Percentiles rank a stretch among this genome's conserved stretches.
phyloP scores from a whole-genome alignment of 352 stramenopile species.

The Phytopythium vexans region DNA sequence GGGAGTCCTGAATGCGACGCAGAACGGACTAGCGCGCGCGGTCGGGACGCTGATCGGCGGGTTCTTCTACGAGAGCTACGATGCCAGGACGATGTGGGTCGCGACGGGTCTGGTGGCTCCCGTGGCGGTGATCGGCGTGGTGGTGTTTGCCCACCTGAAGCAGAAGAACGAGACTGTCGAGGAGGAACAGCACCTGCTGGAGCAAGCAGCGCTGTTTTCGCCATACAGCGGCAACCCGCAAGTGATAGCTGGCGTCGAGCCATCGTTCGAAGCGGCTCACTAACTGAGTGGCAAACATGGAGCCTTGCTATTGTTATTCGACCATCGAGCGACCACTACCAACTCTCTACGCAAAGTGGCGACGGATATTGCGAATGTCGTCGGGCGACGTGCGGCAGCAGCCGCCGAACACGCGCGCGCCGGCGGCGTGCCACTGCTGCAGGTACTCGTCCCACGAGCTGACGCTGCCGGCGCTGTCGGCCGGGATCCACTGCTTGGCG shows the following conservation, averaged over 20 bases:
- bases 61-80: slow-evolving; percentile 75
- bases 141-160: slow-evolving; percentile 61
- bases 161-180: slow-evolving; percentile 27
- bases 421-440: slow-evolving; percentile 65
- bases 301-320: too few relatives aligned
- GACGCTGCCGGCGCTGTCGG: slow-evolving; percentile 23
- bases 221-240: slow-evolving; percentile 45
- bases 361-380: slow-evolving; percentile 64
- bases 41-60: slow-evolving; percentile 66
- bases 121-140: slow-evolving; percentile 48
- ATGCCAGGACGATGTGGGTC: slow-evolving; percentile 61
- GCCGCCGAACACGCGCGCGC: slow-evolving; percentile 73
- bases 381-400: slow-evolving; percentile 78
- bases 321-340: too few relatives aligned
- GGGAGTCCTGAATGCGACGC: slow-evolving; percentile 69
- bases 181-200: slow-evolving; percentile 8
- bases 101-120: slow-evolving; percentile 64
- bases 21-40: slow-evolving; percentile 68
- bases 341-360: slow-evolving; percentile 27
- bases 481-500: slow-evolving; percentile 69
- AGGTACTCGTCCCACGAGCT: slow-evolving; percentile 55
- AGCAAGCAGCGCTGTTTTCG: slow-evolving; percentile 57
- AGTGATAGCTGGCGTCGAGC: slow-evolving; percentile 13
- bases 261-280: slow-evolving; percentile 21
- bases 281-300: slow-evolving; percentile 6